Evolutionary conservation across 75 land plant species (phyloP), one percentile per base, ranked within the genome.

Genomic region (Pseudotsuga menziesii): DNA sequence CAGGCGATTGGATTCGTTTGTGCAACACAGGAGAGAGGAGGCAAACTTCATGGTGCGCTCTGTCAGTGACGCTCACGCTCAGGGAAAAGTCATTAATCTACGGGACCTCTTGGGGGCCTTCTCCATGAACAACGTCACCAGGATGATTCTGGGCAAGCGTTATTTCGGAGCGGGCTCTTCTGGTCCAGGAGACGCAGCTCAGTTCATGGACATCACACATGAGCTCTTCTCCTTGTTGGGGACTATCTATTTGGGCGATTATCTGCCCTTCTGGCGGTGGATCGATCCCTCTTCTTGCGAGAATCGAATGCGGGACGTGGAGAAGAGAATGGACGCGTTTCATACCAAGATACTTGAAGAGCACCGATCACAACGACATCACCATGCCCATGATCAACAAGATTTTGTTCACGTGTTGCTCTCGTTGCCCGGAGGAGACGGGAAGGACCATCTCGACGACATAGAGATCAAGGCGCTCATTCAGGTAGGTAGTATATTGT

Each of bases 71-170:
- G 8, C 72, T 27, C 23, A 54, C 23, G 15, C 78, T 80, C 52
- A 69, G 55, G 54, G 56, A 19, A 12, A 73, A 8, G 20, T 79
- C 61, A 62, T 92, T 14, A 73, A 86, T 75, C 69, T 92, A 66
- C 81, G 94, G 78, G 82, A 90, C 6, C 86, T 88, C 17, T 70
- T 94, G 72, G 91, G 87, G 16, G 87, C 85, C 48, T 91, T 93
- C 76, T 88, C 98, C 9, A 91, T 97, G 98, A 97, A 97, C 87
- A 85, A 92, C 70, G 91, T 94, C 71, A 91, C 98, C 2, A 72
- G 98, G 20, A 94, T 97, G 95, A 72, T 97, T 57, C 56, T 94
- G 19, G 91, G 99, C 72, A 97, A 94, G 79, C 89, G 89, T n/a
- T 88, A 81, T 72, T 92, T 94, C 79, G 99, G 95, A 27, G 73